phyloP scores from a whole-genome alignment of 441 rosid species.

The Gossypium davidsonii region DNA sequence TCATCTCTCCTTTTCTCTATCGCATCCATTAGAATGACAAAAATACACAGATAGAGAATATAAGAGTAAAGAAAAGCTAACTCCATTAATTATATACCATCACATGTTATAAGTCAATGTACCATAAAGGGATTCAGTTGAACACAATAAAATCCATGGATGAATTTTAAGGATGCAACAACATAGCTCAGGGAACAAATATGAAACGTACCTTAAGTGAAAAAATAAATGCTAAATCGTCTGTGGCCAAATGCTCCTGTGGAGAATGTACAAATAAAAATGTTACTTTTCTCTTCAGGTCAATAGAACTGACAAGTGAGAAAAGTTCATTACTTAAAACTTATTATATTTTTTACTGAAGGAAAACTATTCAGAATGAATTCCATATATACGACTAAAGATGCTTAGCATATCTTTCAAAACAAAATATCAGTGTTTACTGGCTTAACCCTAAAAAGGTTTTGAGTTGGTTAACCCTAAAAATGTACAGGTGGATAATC shows the following conservation, averaged over 20 bases:
- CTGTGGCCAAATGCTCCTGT: constrained; percentile 93
- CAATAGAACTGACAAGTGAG: neutral
- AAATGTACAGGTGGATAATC: neutral
- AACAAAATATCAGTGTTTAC: neutral
- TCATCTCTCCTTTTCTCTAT: neutral
- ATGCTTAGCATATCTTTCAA: neutral
- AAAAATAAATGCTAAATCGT: constrained; percentile 79
- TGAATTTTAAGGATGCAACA: constrained; percentile 2
- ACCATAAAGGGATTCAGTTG: neutral
- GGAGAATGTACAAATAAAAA: constrained; percentile 10
- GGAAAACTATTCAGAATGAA: neutral
- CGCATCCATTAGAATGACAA: neutral
- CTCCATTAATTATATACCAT: neutral
- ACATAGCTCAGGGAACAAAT: constrained; percentile 16
- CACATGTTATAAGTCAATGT: neutral
- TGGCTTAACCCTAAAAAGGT: neutral
- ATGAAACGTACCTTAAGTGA: constrained; percentile 63
- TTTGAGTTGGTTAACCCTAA: neutral
- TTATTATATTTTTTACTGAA: neutral
- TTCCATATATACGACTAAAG: neutral
- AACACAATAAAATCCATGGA: neutral
- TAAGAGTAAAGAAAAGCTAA: neutral
- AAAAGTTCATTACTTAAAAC: neutral
- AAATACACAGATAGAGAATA: neutral
- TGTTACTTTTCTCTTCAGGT: neutral